These are phyloP conservation scores for Termitomyces sp. DNA, from an alignment of 768 basidiomycete species.

Conservation along the genomic window DNA sequence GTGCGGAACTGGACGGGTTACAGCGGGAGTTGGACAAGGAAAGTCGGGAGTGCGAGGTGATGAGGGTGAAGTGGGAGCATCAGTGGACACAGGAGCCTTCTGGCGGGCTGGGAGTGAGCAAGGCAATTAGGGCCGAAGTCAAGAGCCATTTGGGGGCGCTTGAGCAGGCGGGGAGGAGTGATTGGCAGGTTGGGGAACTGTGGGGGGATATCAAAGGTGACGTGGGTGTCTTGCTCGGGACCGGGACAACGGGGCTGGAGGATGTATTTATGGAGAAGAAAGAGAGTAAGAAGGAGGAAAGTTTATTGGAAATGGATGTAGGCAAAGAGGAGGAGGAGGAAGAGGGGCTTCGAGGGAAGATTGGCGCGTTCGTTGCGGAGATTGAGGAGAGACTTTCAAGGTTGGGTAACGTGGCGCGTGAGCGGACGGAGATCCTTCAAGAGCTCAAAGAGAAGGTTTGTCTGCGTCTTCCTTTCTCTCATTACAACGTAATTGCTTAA, in stretches of 20 bases:
- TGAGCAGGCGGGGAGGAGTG: conserved; percentile 73
- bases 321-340: conserved; percentile 62
- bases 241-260: conserved; percentile 41
- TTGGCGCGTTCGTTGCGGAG: conserved; percentile 60
- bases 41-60: conserved; percentile 80
- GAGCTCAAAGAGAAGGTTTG: conserved; percentile 93
- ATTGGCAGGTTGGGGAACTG: conserved; percentile 65
- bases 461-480: background rate
- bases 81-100: conserved; percentile 85
- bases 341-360: conserved; percentile 62
- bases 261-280: conserved; percentile 42
- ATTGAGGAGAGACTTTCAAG: conserved; percentile 76
- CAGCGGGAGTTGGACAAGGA: conserved; percentile 74
- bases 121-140: conserved; percentile 69
- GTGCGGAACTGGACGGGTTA: conserved; percentile 55
- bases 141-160: conserved; percentile 69
- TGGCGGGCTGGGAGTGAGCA: conserved; percentile 51
- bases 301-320: conserved; percentile 64
- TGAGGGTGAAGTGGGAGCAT: conserved; percentile 84
- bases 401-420: conserved; percentile 78
- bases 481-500: background rate
- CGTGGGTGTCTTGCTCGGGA: conserved; percentile 47
- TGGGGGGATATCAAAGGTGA: conserved; percentile 72
- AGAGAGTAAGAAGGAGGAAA: conserved; percentile 35
- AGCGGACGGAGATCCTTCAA: conserved; percentile 82